Base-by-base conservation (phyloP, 2,329 filamentous ascomycete genomes). In the Emergomyces pasteurianus region DNA sequence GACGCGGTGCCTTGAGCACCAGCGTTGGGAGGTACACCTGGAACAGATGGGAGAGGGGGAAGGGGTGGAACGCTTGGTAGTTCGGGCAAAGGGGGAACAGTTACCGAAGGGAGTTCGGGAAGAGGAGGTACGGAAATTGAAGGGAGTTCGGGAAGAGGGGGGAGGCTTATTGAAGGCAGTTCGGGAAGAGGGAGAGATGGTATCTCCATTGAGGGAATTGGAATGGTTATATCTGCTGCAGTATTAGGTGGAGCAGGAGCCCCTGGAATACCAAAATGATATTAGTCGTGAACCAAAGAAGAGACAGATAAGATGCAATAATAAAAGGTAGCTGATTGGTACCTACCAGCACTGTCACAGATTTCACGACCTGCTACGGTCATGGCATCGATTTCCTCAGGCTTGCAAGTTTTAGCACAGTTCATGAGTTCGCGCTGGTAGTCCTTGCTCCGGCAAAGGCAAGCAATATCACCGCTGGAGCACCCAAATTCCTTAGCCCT, bases 401-500 rank as follows among this genome's bases (percentile, higher is more conserved):
- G 9, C 10, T 26, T 53, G 34, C 63, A 64, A 23, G 62, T 54
- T 14, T 50, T 34, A 14, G 61, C 43, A 21, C 63, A 64, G 21
- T 60, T 49, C 23, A 58, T 28, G 6, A 64, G 34, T 21, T 57
- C 50, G 2, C 26, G 10, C 7, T 64, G 61, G 26, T 64, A 64
- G 12, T 21, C 43, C n/a, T 58, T 36, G 26, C 38, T 64, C 36
- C 18, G 26, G 36, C 63, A 64, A 49, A 64, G 58, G 58, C 63
- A 64, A 12, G 47, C 36, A 43, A 47, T 36, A 53, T 61, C 56
- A 12, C n/a, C 50, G 23, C n/a, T 1, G 5, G 28, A 21, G 38
- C 63, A 64, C 6, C 63, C 61, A 46, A 53, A 62, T 21, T 61
- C 14, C 4, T 31, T 38, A 16, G 59, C 57, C 36, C 60, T 61